Conservation (phyloP, 2,329 filamentous ascomycete species). For the Botryotinia calthae region DNA sequence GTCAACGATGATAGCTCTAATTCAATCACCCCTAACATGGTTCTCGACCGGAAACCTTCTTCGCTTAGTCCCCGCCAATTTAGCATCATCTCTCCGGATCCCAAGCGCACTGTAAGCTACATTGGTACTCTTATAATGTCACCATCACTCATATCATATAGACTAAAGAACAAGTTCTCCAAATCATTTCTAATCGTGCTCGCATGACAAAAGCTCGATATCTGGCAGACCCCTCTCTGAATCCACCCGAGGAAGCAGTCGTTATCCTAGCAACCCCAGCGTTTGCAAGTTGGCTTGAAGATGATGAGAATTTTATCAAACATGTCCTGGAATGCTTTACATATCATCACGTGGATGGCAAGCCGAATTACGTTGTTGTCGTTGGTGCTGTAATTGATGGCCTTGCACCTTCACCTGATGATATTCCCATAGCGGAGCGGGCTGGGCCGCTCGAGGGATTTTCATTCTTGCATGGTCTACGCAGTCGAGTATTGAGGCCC, state of each 20-base stretch:
- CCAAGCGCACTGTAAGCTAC: conserved; percentile 16
- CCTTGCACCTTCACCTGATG: conserved; percentile 40
- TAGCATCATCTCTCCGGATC: conserved; percentile 17
- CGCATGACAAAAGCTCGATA: conserved; percentile 12
- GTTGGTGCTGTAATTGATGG: conserved; percentile 56
- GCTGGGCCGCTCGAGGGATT: conserved; percentile 43
- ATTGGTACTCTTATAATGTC: neutral
- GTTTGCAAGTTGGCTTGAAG: conserved; percentile 36
- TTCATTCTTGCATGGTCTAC: conserved; percentile 50
- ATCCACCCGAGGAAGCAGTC: conserved; percentile 25
- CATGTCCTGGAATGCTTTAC: conserved; percentile 27
- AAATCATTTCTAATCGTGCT: neutral
- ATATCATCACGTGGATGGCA: neutral
- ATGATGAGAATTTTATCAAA: conserved; percentile 34
- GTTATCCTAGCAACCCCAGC: conserved; percentile 39
- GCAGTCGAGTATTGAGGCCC: conserved; percentile 41
- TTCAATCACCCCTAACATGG: neutral
- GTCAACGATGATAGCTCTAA: neutral
- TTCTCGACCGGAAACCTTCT: neutral
- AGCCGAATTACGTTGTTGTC: conserved; percentile 36
- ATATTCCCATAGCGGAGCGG: conserved; percentile 19
- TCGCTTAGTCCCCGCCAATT: conserved; percentile 15
- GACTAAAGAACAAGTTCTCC: conserved; percentile 11
- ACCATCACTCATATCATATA: conserved; percentile 14
- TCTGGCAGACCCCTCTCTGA: neutral